Evolutionary conservation across 1,284 basidiomycete genomes (phyloP), one percentile per base, ranked within the genome.

Genomic region (Lentinula novae-zelandiae): DNA sequence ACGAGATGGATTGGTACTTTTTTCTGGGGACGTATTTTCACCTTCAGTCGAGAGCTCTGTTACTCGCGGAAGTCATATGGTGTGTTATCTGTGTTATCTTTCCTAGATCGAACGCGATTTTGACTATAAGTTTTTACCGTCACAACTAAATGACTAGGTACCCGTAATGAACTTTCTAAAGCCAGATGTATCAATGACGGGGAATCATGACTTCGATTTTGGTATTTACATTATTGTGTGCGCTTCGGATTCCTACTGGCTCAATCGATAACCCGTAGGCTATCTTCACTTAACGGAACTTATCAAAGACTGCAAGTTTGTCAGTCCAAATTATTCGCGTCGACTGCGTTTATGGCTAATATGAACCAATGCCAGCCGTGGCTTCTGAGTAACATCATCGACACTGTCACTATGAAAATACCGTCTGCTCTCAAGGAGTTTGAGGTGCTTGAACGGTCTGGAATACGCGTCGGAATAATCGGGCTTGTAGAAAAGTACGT

Each of bases 1-100:
- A 53, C 78, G 76, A 62, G 89, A 93, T 65, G 94, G 95, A 0
- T 77, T 97, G 2, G 80, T 90, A 0, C 75, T 97, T 2, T 97
- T 96, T 74, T 95, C 92, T 33, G 95, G 95, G 5, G 95, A 96
- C 71, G 31, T 60, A 13, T 60, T 60, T 34, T 53, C 88, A 17
- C 94, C 93, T 0, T 92, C 90, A 2, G 83, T 94, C 0, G 93
- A 96, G 74, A 92, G 89, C 67, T 87, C 89, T 7, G 87, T 97
- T 22, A 96, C 94, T 3, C 78, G 95, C 71, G 95, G 95, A 48
- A 93, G 89, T 62, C 93, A 96, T 82, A 92, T 96, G 92, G 92
- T 93, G 66, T 60, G 49, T 39, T 3, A 15, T 53, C 34, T 93
- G 66, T 60, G 49, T 39, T 3, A 15, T 53, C 34, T 10, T 17